Evolutionary conservation across 177 flowering plant genomes (phyloP).

Genomic region (Vitis hybrid): DNA sequence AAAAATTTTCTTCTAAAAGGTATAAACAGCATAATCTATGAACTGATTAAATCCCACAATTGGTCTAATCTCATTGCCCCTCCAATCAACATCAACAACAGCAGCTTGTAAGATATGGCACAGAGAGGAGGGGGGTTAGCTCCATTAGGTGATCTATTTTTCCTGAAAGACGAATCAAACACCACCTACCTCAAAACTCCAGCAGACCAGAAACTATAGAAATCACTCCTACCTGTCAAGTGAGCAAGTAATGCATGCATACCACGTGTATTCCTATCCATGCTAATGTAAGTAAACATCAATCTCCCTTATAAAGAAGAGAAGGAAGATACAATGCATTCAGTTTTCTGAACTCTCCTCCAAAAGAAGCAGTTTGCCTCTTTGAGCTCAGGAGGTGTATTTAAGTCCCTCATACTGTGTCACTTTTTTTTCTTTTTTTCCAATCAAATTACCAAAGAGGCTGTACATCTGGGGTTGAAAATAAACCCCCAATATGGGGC

Average conservation of each 20-base stretch:
- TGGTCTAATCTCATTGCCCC: too few species aligned
- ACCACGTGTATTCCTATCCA: constrained; percentile 23
- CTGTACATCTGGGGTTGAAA: constrained; percentile 77
- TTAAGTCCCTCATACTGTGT: constrained; percentile 23
- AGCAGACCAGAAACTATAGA: neutral
- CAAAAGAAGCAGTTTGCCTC: constrained; percentile 39
- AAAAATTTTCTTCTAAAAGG: too few species aligned
- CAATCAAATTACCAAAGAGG: constrained; percentile 84
- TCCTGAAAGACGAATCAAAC: neutral
- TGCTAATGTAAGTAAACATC: constrained; percentile 38
- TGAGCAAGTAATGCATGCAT: constrained; percentile 28
- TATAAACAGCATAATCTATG: too few species aligned
- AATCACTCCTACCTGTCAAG: constrained; percentile 8
- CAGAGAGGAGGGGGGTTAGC: neutral
- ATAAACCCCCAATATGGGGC: constrained; percentile 60
- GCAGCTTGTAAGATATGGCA: neutral
- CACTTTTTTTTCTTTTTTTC: constrained; percentile 14
- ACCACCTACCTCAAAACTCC: neutral
- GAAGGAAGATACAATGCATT: constrained; percentile 54
- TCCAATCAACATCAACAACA: neutral
- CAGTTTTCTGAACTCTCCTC: constrained; percentile 39
- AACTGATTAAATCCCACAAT: too few species aligned
- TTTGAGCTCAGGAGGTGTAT: constrained; percentile 26
- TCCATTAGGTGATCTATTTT: neutral
- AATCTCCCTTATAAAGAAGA: constrained; percentile 41